These are phyloP conservation scores for Penicillium rolfsii DNA, from an alignment of 2,329 filamentous ascomycete genomes.

Conservation along the genomic window DNA sequence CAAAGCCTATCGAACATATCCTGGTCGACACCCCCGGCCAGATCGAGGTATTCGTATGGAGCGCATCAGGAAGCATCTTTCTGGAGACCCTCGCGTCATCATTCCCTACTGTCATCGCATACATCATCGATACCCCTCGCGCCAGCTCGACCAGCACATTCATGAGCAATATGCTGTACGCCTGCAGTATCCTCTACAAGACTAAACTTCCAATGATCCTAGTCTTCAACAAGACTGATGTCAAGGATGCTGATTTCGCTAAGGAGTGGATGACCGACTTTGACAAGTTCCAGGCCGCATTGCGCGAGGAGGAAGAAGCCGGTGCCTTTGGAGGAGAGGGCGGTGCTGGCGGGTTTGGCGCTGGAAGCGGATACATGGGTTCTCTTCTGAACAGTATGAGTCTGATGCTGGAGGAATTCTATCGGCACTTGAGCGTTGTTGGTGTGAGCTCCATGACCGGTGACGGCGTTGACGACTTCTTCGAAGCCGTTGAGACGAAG, in stretches of 20 bases:
- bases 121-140: constrained; percentile 94
- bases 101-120: constrained; percentile 96
- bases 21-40: constrained; percentile 95
- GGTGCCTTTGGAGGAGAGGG: constrained; percentile 76
- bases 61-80: constrained; percentile 89
- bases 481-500: constrained; percentile 84
- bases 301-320: constrained; percentile 76
- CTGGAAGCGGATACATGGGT: constrained; percentile 93
- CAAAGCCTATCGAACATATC: constrained; percentile 74
- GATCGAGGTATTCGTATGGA: constrained; percentile 99
- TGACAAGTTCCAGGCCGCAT: constrained; percentile 86
- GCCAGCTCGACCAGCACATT: constrained; percentile 93
- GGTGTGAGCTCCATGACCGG: constrained; percentile 93
- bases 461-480: constrained; percentile 90
- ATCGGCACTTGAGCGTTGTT: constrained; percentile 88
- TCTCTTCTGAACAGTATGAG: constrained; percentile 97
- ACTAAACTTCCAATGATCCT: constrained; percentile 98
- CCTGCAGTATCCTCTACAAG: constrained; percentile 98
- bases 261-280: constrained; percentile 99
- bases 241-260: constrained; percentile 85
- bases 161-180: constrained; percentile 99
- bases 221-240: constrained; percentile 98
- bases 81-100: constrained; percentile 89
- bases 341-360: constrained; percentile 60
- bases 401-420: constrained; percentile 95